Conservation (phyloP, 768 basidiomycete species). For the Ramaria sp. region DNA sequence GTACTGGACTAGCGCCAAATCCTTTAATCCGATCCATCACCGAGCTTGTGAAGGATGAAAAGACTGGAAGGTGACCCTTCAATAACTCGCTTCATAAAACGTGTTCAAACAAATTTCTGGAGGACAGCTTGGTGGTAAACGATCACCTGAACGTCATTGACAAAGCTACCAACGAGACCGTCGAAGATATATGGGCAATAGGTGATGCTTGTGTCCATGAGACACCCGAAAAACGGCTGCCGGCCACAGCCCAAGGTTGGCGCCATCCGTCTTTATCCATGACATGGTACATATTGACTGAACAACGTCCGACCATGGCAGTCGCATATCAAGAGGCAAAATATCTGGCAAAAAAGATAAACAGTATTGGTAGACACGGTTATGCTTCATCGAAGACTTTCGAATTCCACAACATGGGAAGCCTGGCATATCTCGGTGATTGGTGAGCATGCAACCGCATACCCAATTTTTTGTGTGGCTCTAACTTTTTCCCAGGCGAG, state of each 20-base stretch:
- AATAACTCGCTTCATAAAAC: background rate
- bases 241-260: slow-evolving; percentile 77
- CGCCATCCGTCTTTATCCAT: no score
- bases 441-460: slow-evolving; percentile 32
- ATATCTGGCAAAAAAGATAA: slow-evolving; percentile 56
- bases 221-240: slow-evolving; percentile 35
- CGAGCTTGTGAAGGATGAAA: slow-evolving; percentile 50
- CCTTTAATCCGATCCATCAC: slow-evolving; percentile 56
- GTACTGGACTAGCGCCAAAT: slow-evolving; percentile 76
- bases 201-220: slow-evolving; percentile 65
- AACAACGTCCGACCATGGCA: slow-evolving; percentile 15
- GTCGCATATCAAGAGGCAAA: slow-evolving; percentile 72
- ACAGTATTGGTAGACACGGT: slow-evolving; percentile 36
- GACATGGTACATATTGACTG: no score
- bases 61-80: slow-evolving; percentile 36
- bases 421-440: slow-evolving; percentile 70
- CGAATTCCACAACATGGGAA: slow-evolving; percentile 61
- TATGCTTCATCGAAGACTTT: slow-evolving; percentile 39
- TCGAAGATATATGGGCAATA: slow-evolving; percentile 69
- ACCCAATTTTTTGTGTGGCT: no score
- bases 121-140: slow-evolving; percentile 34
- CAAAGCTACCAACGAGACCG: slow-evolving; percentile 35
- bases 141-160: slow-evolving; percentile 51
- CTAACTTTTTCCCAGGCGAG: slow-evolving; percentile 35
- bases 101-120: background rate